Conservation (phyloP, 352 stramenopile genomes). For the Phytophthora rubi region DNA sequence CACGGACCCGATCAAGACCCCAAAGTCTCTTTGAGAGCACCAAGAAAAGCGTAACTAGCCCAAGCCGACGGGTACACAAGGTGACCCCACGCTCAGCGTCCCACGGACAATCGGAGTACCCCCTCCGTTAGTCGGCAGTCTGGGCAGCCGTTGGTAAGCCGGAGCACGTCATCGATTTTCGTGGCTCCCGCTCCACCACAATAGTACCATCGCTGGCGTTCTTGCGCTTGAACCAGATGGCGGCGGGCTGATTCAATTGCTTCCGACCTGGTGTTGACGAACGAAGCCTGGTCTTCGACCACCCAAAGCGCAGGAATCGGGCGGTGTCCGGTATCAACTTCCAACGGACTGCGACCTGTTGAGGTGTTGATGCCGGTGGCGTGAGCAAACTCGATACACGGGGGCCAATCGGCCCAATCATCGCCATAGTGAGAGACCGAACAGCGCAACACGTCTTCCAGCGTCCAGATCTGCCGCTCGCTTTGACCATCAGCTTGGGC, state of each 20-base stretch:
- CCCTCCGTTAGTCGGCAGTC: too few species aligned
- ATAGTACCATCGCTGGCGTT: neutral
- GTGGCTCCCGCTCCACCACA: too few species aligned
- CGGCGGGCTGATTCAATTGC: neutral
- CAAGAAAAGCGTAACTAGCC: too few species aligned
- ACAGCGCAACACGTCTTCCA: conserved; percentile 5
- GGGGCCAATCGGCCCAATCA: neutral
- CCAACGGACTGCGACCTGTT: neutral
- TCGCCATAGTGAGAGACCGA: conserved; percentile 7
- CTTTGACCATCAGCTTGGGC: conserved; percentile 5
- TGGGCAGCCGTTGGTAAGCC: too few species aligned
- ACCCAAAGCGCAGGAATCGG: neutral
- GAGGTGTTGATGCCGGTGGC: conserved; percentile 1
- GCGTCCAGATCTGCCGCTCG: conserved; percentile 3
- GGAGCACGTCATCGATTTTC: too few species aligned
- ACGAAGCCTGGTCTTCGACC: neutral
- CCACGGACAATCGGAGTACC: too few species aligned
- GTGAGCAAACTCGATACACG: conserved; percentile 3
- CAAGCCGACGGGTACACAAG: too few species aligned
- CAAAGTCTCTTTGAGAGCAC: too few species aligned
- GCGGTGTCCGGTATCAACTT: conserved; percentile 4
- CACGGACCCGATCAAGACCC: too few species aligned
- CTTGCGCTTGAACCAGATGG: neutral
- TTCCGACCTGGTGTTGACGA: neutral
- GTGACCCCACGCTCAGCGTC: too few species aligned